phyloP scores from a whole-genome alignment of 371 early-diverging fungal species.

The Mucor plumbeus region DNA sequence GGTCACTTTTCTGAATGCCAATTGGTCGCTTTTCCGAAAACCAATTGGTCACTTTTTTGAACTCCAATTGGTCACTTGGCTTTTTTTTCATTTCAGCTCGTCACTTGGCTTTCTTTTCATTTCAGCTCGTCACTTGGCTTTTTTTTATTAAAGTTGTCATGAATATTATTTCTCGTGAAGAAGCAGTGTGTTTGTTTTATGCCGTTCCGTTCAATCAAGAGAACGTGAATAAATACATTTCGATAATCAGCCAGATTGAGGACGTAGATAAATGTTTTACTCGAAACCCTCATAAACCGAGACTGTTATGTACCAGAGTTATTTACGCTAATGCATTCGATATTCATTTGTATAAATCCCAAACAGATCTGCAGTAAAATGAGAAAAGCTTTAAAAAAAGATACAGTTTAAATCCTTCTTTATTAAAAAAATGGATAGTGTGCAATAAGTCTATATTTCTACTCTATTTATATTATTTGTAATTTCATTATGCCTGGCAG shows the following conservation, averaged over 20 bases:
- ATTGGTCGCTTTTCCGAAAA: too few relatives aligned
- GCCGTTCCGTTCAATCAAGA: slow-evolving; percentile 14
- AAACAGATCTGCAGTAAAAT: neutral
- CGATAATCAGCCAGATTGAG: slow-evolving; percentile 21
- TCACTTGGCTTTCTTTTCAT: neutral
- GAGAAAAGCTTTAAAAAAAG: too few relatives aligned
- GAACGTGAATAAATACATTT: slow-evolving; percentile 18
- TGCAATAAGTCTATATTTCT: too few relatives aligned
- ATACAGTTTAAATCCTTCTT: too few relatives aligned
- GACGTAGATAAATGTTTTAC: slow-evolving; percentile 20
- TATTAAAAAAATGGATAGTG: too few relatives aligned
- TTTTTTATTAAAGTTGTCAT: too few relatives aligned
- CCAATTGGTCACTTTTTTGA: too few relatives aligned
- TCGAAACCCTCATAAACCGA: slow-evolving; percentile 23
- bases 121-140: neutral
- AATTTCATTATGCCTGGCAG: too few relatives aligned
- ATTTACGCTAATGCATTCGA: slow-evolving; percentile 15
- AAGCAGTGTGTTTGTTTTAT: slow-evolving; percentile 17
- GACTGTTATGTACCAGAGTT: slow-evolving; percentile 13
- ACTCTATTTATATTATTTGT: too few relatives aligned
- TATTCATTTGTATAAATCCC: slow-evolving; percentile 13
- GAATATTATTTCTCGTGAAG: slow-evolving; percentile 11
- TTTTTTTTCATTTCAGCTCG: too few relatives aligned
- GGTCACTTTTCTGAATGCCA: too few relatives aligned
- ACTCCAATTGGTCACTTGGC: slow-evolving; percentile 5